Base-by-base conservation (phyloP, 1,284 basidiomycete species). In the Megacollybia platyphylla region DNA sequence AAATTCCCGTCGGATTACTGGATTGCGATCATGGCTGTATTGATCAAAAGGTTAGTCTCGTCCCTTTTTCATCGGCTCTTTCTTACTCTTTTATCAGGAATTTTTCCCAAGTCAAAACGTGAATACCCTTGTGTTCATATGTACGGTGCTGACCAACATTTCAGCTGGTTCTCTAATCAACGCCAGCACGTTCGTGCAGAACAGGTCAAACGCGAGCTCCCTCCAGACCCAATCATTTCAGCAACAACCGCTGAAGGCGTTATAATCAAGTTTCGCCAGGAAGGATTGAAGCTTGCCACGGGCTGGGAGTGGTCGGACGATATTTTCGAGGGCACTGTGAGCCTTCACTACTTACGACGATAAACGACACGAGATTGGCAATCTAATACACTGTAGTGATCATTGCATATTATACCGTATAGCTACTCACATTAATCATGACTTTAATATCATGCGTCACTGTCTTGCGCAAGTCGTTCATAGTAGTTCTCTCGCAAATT, bases 1-100 rank as follows among this genome's bases (percentile, higher is more conserved):
- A 70, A 70, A 60, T 73, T 74, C 59, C 73, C 73, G 36, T 63
- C 63, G 43, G 70, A 73, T 51, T 61, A 67, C 8, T 76, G 74
- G 74, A 65, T 71, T 49, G 65, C 64, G 24, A 56, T 76, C 40
- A 56, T 70, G 42, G 66, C 68, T 15, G 56, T 68, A 44, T 59
- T 73, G 51, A 67, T 76, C 46, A 59, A 64, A 46, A 60, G 71
- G 73, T 73, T 47, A 47, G 58, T 49, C 20, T 13, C 24, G 38
- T 32, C 7, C 27, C 31, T 7, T 46, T 28, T 36, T 30, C 17
- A 20, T 20, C 24, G n/a, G 31, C 41, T 15, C 9, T 7, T 39
- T 31, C 1, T 4, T 46, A 52, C 46, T 44, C 31, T 11, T 43
- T 42, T 43, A 26, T 36, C 49, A 75, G 73, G 49, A 65, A 72